Conservation (phyloP, 495 filamentous ascomycete genomes). For the Penicillium ochrochloron region DNA sequence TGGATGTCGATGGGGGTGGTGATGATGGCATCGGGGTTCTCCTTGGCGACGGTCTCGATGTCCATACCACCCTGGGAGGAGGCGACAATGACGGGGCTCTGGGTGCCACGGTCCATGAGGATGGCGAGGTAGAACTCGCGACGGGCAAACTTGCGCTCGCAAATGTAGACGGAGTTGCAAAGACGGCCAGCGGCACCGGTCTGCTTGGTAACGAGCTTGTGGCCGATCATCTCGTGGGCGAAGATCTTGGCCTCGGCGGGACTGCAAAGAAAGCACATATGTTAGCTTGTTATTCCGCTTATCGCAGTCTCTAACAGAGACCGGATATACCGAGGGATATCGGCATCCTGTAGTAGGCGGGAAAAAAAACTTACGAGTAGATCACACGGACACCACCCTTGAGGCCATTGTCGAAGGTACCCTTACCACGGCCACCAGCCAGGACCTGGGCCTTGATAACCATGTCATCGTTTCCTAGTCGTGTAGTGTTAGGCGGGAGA, state of each 20-base stretch:
- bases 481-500: slow-evolving; percentile 34
- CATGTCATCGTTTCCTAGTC: slow-evolving; percentile 86
- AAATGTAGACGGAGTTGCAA: slow-evolving; percentile 97
- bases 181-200: slow-evolving; percentile 88
- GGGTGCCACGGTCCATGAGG: slow-evolving; percentile 92
- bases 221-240: slow-evolving; percentile 98
- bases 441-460: slow-evolving; percentile 99
- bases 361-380: slow-evolving; percentile 73
- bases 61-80: slow-evolving; percentile 99
- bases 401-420: slow-evolving; percentile 94
- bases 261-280: slow-evolving; percentile 37
- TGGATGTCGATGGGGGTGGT: slow-evolving; percentile 94
- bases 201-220: slow-evolving; percentile 99
- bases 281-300: slow-evolving; percentile 1
- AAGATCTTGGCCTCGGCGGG: slow-evolving; percentile 94
- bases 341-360: not conserved
- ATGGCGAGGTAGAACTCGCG: slow-evolving; percentile 98
- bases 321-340: not conserved
- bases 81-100: slow-evolving; percentile 93
- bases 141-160: slow-evolving; percentile 98
- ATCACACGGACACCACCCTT: slow-evolving; percentile 99
- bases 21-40: slow-evolving; percentile 92
- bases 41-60: slow-evolving; percentile 97
- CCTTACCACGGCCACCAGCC: slow-evolving; percentile 96
- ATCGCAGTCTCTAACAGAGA: not conserved